Percentiles rank a stretch among this genome's conserved stretches.
Conservation (phyloP, 2,329 filamentous ascomycete species). For the Trichoderma cornu-damae region DNA sequence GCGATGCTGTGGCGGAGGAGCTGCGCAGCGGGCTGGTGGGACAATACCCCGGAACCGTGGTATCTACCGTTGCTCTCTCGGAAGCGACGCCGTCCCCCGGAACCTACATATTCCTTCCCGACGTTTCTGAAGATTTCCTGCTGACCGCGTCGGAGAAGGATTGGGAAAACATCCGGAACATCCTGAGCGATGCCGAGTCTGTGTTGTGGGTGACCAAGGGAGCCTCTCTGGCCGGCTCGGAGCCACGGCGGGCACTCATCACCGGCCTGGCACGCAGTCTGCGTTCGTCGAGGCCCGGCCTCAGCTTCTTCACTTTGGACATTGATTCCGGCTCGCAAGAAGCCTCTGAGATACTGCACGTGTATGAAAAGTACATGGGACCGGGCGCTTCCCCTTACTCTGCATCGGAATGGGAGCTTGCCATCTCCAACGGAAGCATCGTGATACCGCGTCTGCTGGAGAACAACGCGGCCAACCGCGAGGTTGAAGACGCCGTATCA, state of each 20-base stretch:
- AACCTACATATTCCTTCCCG: slow-evolving; percentile 10
- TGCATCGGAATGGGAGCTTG: slow-evolving; percentile 16
- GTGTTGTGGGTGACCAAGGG: slow-evolving; percentile 18
- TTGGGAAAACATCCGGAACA: not conserved
- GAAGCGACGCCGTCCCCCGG: not conserved
- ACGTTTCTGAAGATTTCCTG: not conserved
- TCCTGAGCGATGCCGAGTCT: not conserved
- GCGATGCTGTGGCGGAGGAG: not conserved
- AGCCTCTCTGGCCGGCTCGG: not conserved
- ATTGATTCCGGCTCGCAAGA: not conserved
- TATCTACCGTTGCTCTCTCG: not conserved
- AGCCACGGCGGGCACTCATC: not conserved
- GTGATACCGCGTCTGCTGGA: slow-evolving; percentile 13
- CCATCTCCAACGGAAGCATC: slow-evolving; percentile 6
- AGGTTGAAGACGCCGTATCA: slow-evolving; percentile 11
- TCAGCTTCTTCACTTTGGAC: slow-evolving; percentile 6
- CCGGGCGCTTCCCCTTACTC: slow-evolving; percentile 12
- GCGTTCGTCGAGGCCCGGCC: not conserved
- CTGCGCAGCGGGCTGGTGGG: not conserved
- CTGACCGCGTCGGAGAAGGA: not conserved
- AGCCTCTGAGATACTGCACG: not conserved
- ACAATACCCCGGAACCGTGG: not conserved
- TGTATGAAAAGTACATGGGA: slow-evolving; percentile 12
- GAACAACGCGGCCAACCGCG: not conserved
- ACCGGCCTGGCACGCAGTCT: slow-evolving; percentile 4